phyloP scores from a whole-genome alignment of 2,329 filamentous ascomycete species.

The Ascochyta viciae-villosae region DNA sequence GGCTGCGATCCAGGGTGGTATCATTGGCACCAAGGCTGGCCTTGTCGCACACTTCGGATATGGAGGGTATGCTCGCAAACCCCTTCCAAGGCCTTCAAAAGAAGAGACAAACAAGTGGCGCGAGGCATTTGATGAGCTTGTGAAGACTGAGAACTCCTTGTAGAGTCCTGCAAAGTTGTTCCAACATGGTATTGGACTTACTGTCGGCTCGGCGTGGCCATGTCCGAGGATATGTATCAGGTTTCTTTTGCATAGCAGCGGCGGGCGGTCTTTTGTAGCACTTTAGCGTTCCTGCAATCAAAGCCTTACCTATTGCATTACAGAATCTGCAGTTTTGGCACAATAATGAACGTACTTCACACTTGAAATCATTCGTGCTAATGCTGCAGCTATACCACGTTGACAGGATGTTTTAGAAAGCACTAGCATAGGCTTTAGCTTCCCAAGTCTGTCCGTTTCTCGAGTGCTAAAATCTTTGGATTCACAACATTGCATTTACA shows the following conservation, averaged over 20 bases:
- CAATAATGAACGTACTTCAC: too few relatives aligned
- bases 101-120: constrained; percentile 51
- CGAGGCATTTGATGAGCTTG: constrained; percentile 54
- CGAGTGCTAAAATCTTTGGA: too few relatives aligned
- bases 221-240: constrained; percentile 13
- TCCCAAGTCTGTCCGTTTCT: too few relatives aligned
- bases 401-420: too few relatives aligned
- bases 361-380: too few relatives aligned
- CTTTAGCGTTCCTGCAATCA: constrained; percentile 6
- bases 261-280: constrained; percentile 18
- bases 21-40: constrained; percentile 72
- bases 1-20: constrained; percentile 72
- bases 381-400: too few relatives aligned
- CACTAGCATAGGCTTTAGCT: too few relatives aligned
- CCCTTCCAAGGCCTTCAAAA: constrained; percentile 59
- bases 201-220: constrained; percentile 1
- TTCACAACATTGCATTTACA: too few relatives aligned
- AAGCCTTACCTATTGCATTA: not conserved
- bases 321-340: too few relatives aligned
- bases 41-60: constrained; percentile 70
- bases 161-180: constrained; percentile 12
- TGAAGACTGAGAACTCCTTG: constrained; percentile 51
- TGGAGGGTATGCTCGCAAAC: constrained; percentile 66
- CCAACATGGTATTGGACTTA: not conserved
- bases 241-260: constrained; percentile 15